Evolutionary conservation across 2,329 filamentous ascomycete species (phyloP), one percentile per base, ranked within the genome.

Genomic region (Colletotrichum sp.): DNA sequence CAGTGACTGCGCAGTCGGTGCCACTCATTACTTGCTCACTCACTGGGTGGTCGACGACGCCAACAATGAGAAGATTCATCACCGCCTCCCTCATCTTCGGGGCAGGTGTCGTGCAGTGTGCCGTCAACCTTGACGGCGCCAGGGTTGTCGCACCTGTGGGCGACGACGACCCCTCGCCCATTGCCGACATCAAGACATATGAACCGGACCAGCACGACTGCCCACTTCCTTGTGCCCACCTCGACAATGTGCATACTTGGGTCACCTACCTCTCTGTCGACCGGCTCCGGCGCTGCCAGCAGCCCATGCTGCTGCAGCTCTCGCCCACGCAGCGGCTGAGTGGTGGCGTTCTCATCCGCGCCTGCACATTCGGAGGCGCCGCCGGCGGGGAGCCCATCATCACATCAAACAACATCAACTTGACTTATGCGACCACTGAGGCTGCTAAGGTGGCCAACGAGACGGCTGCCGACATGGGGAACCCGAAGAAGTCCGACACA

Each of bases 201-300:
- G 21, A 21, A 9, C 49, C 49, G 12, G 49, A 55, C 21, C 49
- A 26, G 10, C 49, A 55, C 10, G 49, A 55, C 21, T 55, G 49
- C 49, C 49, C 49, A 24, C 21, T 55, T 7, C 49, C 21, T 12
- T 55, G 21, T 15, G 49, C 49, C 10, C n/a, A 55, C n/a, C 21
- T 21, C 5, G 49, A 21, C 6, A 80, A 80, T 59, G 59, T 70
- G 5, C 77, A 81, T 60, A 79, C 59, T 12, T 81, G 78, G 80
- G 80, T 72, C 44, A 44, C 77, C 24, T 81, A 80, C 60, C 60
- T 78, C 15, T 78, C 78, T 8, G 71, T 78, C 62, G 66, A 78
- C 6, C 78, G 79, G 21, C 77, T 81, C 15, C 44, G 55, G 3
- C 73, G 78, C 16, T 80, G 79, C 65, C 12, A 78, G 15, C 21